Evolutionary conservation across 495 filamentous ascomycete genomes (phyloP).

Genomic region (Trichocladium uniseriatum): DNA sequence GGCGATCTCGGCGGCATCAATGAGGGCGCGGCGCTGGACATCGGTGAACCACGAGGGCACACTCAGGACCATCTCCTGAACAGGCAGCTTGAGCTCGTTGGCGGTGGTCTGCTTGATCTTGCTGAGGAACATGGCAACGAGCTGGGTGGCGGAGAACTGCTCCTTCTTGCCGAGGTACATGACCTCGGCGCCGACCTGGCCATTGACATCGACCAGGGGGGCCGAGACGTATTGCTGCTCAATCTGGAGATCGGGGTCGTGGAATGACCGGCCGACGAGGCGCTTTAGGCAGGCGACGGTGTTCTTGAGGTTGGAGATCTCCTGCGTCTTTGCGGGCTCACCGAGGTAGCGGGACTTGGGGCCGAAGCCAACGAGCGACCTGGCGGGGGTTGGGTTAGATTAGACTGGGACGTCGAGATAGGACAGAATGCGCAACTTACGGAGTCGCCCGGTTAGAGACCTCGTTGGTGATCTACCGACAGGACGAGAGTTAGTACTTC

Average conservation of each 20-base stretch:
- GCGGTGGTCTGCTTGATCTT: slow-evolving; percentile 85
- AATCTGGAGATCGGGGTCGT: slow-evolving; percentile 83
- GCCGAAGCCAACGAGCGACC: slow-evolving; percentile 89
- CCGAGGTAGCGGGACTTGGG: slow-evolving; percentile 88
- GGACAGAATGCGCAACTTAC: slow-evolving; percentile 47
- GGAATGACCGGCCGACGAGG: slow-evolving; percentile 72
- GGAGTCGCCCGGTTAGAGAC: slow-evolving; percentile 97
- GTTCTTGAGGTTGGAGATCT: slow-evolving; percentile 99
- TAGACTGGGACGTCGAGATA: background rate
- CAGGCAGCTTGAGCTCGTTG: slow-evolving; percentile 80
- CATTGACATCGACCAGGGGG: slow-evolving; percentile 76
- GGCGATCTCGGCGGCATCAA: slow-evolving; percentile 92
- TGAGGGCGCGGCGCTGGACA: slow-evolving; percentile 73
- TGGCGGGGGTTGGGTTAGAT: slow-evolving; percentile 28
- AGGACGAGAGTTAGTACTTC: background rate
- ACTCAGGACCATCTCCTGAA: slow-evolving; percentile 90
- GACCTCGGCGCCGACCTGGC: slow-evolving; percentile 91
- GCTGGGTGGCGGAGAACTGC: slow-evolving; percentile 81
- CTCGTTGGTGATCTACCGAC: slow-evolving; percentile 84
- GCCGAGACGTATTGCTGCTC: slow-evolving; percentile 91
- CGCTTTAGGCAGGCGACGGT: slow-evolving; percentile 89
- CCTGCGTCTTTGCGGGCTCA: slow-evolving; percentile 94
- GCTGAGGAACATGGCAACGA: slow-evolving; percentile 89
- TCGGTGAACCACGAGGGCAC: slow-evolving; percentile 97
- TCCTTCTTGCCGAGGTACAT: slow-evolving; percentile 91